Evolutionary conservation across 139 green algal species (phyloP).

Genomic region (Zygnema cylindricum): DNA sequence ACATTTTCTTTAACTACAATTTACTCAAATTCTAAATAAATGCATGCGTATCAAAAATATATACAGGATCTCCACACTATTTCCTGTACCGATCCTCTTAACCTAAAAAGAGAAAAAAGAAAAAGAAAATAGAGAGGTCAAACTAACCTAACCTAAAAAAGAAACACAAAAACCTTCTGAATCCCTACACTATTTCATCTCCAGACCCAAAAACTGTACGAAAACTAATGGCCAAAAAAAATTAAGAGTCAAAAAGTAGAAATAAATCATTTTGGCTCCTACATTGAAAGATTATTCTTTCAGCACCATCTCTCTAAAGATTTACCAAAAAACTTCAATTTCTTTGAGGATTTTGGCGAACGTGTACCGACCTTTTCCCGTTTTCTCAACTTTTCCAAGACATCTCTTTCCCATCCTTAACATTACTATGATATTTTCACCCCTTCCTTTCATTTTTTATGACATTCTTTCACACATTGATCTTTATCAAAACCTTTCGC

Average conservation of each 20-base stretch:
- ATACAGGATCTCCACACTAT: too few relatives aligned
- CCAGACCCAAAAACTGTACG: not conserved
- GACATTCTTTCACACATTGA: not conserved
- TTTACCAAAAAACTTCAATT: not conserved
- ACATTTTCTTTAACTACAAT: not conserved
- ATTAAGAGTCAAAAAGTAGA: not conserved
- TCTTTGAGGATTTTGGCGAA: too few relatives aligned
- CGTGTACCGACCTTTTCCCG: too few relatives aligned
- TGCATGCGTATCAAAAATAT: too few relatives aligned
- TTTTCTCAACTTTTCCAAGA: too few relatives aligned
- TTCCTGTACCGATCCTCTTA: not conserved
- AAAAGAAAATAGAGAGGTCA: not conserved
- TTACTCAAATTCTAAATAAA: not conserved
- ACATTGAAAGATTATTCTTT: not conserved
- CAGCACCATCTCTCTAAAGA: not conserved
- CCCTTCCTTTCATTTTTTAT: not conserved
- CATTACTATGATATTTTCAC: too few relatives aligned
- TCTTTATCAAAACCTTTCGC: not conserved
- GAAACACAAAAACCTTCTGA: not conserved
- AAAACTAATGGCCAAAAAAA: not conserved
- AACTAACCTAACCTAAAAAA: not conserved
- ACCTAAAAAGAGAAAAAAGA: not conserved
- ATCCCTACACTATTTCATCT: not conserved
- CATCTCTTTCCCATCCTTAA: not conserved
- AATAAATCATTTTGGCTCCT: not conserved